A percentile compares a stretch with the other conserved stretches of the same genome.
These are phyloP conservation scores for Phanerochaete carnosa DNA, from an alignment of 768 basidiomycete species.

Conservation along the genomic window DNA sequence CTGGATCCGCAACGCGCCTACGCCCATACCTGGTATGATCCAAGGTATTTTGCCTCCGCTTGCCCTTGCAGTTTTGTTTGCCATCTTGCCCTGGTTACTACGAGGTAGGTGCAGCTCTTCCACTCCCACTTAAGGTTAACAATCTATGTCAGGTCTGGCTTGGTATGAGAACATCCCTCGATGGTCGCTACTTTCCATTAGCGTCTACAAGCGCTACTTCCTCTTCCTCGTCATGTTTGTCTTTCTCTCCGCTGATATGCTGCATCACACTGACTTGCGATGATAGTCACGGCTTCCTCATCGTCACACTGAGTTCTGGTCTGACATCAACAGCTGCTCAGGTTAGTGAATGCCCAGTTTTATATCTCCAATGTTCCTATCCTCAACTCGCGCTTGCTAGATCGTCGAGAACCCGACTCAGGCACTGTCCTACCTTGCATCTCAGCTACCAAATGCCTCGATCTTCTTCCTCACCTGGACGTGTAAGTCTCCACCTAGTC, in stretches of 20 bases:
- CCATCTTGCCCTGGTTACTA: slow-evolving; percentile 56
- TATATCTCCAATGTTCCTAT: not conserved
- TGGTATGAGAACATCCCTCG: slow-evolving; percentile 71
- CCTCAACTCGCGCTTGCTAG: slow-evolving; percentile 21
- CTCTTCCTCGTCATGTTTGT: slow-evolving; percentile 57
- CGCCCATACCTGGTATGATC: slow-evolving; percentile 45
- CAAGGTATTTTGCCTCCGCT: slow-evolving; percentile 65
- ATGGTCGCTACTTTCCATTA: slow-evolving; percentile 61
- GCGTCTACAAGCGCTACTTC: slow-evolving; percentile 68
- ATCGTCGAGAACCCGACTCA: slow-evolving; percentile 42
- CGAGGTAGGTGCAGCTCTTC: slow-evolving; percentile 37
- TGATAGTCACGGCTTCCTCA: slow-evolving; percentile 63
- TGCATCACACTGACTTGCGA: not conserved
- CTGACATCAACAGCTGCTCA: slow-evolving; percentile 39
- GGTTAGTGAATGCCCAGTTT: slow-evolving; percentile 18
- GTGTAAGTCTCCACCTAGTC: slow-evolving; percentile 24
- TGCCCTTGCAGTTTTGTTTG: slow-evolving; percentile 58
- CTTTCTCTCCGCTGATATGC: too few relatives aligned
- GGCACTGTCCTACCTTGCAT: slow-evolving; percentile 42
- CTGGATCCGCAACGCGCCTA: slow-evolving; percentile 41
- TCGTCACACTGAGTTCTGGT: slow-evolving; percentile 62
- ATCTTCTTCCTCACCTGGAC: slow-evolving; percentile 66
- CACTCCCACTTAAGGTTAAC: not conserved
- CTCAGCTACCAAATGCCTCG: slow-evolving; percentile 51
- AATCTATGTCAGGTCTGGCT: slow-evolving; percentile 41